phyloP scores from a whole-genome alignment of 306 rosid genomes.

The Spatholobus suberectus region DNA sequence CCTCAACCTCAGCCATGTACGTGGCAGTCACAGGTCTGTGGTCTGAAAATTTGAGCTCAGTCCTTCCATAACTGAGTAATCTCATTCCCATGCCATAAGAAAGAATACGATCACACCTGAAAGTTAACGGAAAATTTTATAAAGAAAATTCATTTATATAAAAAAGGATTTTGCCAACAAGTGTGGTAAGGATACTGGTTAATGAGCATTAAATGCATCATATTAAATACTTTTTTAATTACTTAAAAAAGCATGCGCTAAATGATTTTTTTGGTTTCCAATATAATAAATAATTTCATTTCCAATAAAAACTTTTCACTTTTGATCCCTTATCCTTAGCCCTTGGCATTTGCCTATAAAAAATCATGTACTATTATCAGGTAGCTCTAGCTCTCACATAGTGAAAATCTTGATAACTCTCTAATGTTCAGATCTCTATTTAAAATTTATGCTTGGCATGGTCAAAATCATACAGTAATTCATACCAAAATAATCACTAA shows the following conservation, averaged over 20 bases:
- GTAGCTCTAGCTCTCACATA: background rate
- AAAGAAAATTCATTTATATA: background rate
- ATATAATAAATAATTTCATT: background rate
- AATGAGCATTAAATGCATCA: no score
- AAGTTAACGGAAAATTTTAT: conserved; percentile 1
- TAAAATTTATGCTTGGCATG: no score
- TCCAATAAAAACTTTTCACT: background rate
- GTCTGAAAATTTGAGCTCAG: conserved; percentile 78
- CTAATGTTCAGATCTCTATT: no score
- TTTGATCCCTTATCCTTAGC: background rate
- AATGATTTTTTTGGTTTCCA: background rate
- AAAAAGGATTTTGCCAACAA: background rate
- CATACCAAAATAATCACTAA: no score
- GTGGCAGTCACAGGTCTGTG: conserved; percentile 95
- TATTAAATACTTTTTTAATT: background rate
- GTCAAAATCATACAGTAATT: no score
- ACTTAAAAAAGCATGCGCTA: background rate
- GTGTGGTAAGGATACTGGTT: background rate
- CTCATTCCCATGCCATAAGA: conserved; percentile 77
- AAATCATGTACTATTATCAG: background rate
- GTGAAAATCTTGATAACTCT: background rate
- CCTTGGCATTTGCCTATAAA: background rate
- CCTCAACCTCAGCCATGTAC: conserved; percentile 85
- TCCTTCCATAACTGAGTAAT: conserved; percentile 64
- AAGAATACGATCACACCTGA: conserved; percentile 95